Conservation (phyloP, 2,329 filamentous ascomycete genomes). For the Aspergillus ochraceoroseus region DNA sequence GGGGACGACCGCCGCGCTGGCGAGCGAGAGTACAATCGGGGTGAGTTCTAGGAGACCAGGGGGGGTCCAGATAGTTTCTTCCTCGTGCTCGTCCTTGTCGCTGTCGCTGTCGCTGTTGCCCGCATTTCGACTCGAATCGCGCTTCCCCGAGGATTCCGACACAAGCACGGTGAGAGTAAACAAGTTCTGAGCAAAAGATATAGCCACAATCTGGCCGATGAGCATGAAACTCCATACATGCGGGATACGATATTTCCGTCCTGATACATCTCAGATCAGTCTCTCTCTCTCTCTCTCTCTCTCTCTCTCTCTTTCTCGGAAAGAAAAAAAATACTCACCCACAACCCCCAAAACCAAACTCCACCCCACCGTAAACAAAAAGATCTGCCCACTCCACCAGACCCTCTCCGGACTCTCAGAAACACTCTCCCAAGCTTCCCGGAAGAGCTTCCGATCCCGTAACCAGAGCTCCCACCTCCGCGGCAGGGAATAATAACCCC, state of each 20-base stretch:
- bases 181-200: constrained; percentile 60
- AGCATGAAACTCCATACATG: constrained; percentile 54
- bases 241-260: constrained; percentile 52
- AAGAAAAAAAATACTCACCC: constrained; percentile 37
- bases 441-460: constrained; percentile 50
- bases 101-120: neutral
- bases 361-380: constrained; percentile 52
- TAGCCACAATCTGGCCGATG: constrained; percentile 55
- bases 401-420: constrained; percentile 53
- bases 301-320: too few species aligned
- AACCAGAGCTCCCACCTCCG: constrained; percentile 49
- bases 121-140: too few species aligned
- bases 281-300: too few species aligned
- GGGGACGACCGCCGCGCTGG: constrained; percentile 20
- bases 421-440: constrained; percentile 53
- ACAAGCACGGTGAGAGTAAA: constrained; percentile 44
- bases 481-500: constrained; percentile 4
- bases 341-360: constrained; percentile 56
- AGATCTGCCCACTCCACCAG: constrained; percentile 60
- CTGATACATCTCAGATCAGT: constrained; percentile 25
- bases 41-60: constrained; percentile 10
- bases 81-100: neutral
- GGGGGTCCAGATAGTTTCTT: neutral
- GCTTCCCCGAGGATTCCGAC: constrained; percentile 9
- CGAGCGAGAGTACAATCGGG: constrained; percentile 16